Percentiles rank a stretch among this genome's conserved stretches.
phyloP scores from a whole-genome alignment of 169 alveolate genomes.

The Plasmodium gallinaceum region DNA sequence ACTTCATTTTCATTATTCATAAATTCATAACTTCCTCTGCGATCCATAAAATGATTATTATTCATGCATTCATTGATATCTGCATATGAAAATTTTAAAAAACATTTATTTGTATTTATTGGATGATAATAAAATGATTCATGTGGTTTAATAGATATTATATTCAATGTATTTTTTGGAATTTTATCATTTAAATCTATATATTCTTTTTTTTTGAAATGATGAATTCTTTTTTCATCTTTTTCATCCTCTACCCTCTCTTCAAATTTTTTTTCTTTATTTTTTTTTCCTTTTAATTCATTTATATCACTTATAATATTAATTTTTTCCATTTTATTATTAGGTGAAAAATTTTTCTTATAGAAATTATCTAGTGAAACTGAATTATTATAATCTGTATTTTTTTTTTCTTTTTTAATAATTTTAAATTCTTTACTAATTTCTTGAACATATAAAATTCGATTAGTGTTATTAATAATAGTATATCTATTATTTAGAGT shows the following conservation, averaged over 20 bases:
- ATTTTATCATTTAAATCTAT: not conserved
- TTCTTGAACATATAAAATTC: conserved; percentile 43
- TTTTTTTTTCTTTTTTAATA: conserved; percentile 38
- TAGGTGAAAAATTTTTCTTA: not conserved
- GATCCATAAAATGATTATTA: conserved; percentile 3
- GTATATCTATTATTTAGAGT: conserved; percentile 55
- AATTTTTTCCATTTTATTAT: not conserved
- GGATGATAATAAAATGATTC: conserved; percentile 72
- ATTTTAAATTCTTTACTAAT: conserved; percentile 60
- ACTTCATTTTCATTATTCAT: conserved; percentile 19
- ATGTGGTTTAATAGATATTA: conserved; percentile 33
- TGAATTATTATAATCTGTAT: conserved; percentile 4
- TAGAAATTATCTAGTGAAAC: conserved; percentile 7
- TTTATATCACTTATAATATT: not conserved
- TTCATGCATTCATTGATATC: conserved; percentile 15
- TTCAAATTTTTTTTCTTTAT: not conserved
- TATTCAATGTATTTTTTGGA: not conserved
- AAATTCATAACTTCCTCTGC: conserved; percentile 20
- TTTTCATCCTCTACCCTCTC: not conserved
- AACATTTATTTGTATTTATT: conserved; percentile 36
- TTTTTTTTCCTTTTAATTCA: not conserved
- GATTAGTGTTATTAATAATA: conserved; percentile 36
- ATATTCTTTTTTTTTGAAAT: not conserved
- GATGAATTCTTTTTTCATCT: not conserved
- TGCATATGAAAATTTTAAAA: conserved; percentile 35